Evolutionary conservation across 2,329 filamentous ascomycete species (phyloP), one percentile per base, ranked within the genome.

Genomic region (Fusarium euwallaceae): DNA sequence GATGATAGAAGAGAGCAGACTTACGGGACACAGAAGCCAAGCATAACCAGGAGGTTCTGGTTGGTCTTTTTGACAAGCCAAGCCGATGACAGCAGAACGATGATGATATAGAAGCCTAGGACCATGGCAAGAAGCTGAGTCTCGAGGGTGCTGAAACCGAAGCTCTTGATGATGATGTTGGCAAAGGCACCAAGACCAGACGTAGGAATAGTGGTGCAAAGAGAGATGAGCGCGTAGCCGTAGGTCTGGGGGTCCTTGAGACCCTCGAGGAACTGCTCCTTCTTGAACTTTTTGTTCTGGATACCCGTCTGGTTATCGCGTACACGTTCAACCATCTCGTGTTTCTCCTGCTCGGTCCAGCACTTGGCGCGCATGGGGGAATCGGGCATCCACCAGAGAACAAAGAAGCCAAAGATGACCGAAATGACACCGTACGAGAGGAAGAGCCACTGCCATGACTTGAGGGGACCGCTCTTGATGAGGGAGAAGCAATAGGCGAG

Each of bases 51-150:
- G 22, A 92, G 81, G 76, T 93, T 95, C 82, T 94, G 92, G n/a
- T 86, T 83, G 2, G 88, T 92, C 81, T 88, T 92, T 82, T 91
- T 92, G 17, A 92, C 91, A 6, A 95, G 78, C 88, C 88, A 94
- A 0, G 90, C 88, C 1, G 92, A 93, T 1, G 85, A 85, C 32
- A 95, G 84, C 4, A 95, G 85, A 8, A 94, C 88, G 55, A 92
- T 84, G 72, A 95, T 94, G 76, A 94, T 94, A 76, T 93, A 93
- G 51, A 89, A 89, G 9, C 93, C 93, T 1, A 94, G 85, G 0
- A 94, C 92, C 91, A 95, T 94, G 60, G 92, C 88, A 22, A 95
- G 84, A 2, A 95, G 85, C 82, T 94, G 93, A 0, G 92, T 94
- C 81, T 95, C 84, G 14, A 94, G 84, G 0, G 85, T 83, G 1